Evolutionary conservation across 192 early-diverging fungal genomes (phyloP).

Genomic region (Coemansia umbellata): DNA sequence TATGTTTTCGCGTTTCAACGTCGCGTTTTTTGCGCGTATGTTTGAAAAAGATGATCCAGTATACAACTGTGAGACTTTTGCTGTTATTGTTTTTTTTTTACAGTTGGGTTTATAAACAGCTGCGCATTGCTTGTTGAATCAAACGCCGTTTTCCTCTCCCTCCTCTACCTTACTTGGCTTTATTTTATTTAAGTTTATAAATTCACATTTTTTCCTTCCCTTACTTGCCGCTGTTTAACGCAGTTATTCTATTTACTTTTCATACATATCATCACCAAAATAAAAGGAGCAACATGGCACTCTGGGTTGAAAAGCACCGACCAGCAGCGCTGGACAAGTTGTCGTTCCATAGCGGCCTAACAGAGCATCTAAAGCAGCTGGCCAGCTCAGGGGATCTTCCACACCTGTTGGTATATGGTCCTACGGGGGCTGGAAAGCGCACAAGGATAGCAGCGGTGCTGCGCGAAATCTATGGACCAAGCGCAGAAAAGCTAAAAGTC

Average conservation of each 20-base stretch:
- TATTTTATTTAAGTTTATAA: too few species aligned
- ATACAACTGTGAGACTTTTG: too few species aligned
- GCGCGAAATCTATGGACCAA: slow-evolving; percentile 83
- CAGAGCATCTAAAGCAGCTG: slow-evolving; percentile 68
- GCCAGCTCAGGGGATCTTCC: slow-evolving; percentile 84
- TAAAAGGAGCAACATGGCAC: slow-evolving; percentile 25
- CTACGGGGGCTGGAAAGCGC: slow-evolving; percentile 94
- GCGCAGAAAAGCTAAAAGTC: slow-evolving; percentile 92
- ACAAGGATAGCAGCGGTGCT: slow-evolving; percentile 86
- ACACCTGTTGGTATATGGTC: slow-evolving; percentile 93
- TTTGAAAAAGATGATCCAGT: too few species aligned
- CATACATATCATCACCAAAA: neutral
- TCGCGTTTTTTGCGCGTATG: too few species aligned
- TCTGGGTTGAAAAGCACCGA: slow-evolving; percentile 96
- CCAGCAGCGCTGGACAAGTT: slow-evolving; percentile 80
- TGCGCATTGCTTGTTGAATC: too few species aligned
- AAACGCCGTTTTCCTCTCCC: too few species aligned
- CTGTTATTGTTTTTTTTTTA: too few species aligned
- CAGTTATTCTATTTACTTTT: neutral
- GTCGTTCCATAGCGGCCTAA: slow-evolving; percentile 75
- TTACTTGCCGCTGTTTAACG: neutral
- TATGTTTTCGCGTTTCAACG: too few species aligned
- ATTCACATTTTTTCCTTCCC: neutral
- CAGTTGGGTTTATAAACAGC: too few species aligned
- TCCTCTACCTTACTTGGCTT: too few species aligned